These are phyloP conservation scores for Leccinum olivaceopallidum DNA, from an alignment of 768 basidiomycete genomes.

Conservation along the genomic window DNA sequence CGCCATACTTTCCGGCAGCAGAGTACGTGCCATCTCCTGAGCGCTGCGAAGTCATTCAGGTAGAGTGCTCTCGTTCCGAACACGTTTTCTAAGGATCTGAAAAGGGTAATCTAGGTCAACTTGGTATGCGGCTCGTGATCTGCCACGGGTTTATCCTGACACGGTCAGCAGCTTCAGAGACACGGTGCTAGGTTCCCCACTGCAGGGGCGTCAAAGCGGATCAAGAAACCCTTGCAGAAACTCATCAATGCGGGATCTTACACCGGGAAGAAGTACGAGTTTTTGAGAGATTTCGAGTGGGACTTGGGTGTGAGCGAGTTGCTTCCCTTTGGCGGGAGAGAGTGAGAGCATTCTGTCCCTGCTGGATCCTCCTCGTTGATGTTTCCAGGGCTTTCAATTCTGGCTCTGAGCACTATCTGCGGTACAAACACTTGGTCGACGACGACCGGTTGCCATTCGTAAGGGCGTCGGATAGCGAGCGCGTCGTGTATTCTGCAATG, in stretches of 20 bases:
- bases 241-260: slow-evolving; percentile 49
- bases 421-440: slow-evolving; percentile 53
- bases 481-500: slow-evolving; percentile 65
- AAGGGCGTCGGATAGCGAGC: slow-evolving; percentile 47
- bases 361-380: background rate
- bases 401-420: slow-evolving; percentile 50
- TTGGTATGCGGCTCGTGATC: slow-evolving; percentile 21
- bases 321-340: slow-evolving; percentile 63
- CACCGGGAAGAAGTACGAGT: slow-evolving; percentile 49
- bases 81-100: background rate
- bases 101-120: slow-evolving; percentile 22
- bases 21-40: slow-evolving; percentile 47
- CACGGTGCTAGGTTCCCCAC: slow-evolving; percentile 84
- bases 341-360: slow-evolving; percentile 43
- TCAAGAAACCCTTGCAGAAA: slow-evolving; percentile 51
- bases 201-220: slow-evolving; percentile 40
- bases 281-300: slow-evolving; percentile 60
- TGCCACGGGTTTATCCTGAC: slow-evolving; percentile 7
- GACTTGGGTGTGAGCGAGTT: slow-evolving; percentile 57
- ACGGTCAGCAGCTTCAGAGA: slow-evolving; percentile 59
- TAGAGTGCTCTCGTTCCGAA: slow-evolving; percentile 21
- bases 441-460: slow-evolving; percentile 51
- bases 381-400: slow-evolving; percentile 47
- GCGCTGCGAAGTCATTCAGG: slow-evolving; percentile 58
- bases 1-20: slow-evolving; percentile 55